Percentiles rank a stretch among this genome's conserved stretches.
Evolutionary conservation across 495 filamentous ascomycete genomes (phyloP).

Genomic region (Recurvomyces mirabilis): DNA sequence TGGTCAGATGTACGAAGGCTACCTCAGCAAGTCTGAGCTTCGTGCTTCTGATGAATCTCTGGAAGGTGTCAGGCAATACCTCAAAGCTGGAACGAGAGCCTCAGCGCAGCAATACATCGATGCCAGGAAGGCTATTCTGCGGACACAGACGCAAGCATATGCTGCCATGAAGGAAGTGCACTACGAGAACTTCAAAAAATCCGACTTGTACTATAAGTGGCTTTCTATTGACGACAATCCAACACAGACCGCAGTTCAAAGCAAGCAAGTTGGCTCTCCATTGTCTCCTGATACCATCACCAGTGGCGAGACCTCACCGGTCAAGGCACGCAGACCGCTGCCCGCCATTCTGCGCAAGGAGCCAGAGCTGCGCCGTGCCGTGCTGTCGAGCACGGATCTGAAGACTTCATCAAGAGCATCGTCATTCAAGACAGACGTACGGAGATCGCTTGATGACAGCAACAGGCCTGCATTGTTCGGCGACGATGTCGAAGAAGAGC

Average conservation of each 20-base stretch:
- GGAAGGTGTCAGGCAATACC: constrained; percentile 58
- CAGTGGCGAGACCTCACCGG: constrained; percentile 14
- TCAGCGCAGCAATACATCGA: constrained; percentile 69
- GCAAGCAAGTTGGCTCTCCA: constrained; percentile 22
- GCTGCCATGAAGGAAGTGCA: constrained; percentile 70
- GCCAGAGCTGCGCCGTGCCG: constrained; percentile 45
- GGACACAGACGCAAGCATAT: constrained; percentile 69
- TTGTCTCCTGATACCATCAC: constrained; percentile 12
- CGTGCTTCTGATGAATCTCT: constrained; percentile 60
- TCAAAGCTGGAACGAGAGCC: constrained; percentile 63
- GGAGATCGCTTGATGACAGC: constrained; percentile 48
- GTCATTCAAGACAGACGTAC: constrained; percentile 29
- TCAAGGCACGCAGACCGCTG: constrained; percentile 8
- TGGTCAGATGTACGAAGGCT: constrained; percentile 78
- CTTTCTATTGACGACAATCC: constrained; percentile 77
- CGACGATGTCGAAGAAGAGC: constrained; percentile 56
- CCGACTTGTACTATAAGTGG: constrained; percentile 90
- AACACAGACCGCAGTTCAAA: constrained; percentile 7
- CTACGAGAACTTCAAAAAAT: constrained; percentile 78
- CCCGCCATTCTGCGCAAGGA: constrained; percentile 13
- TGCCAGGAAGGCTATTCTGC: constrained; percentile 70
- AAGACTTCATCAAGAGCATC: constrained; percentile 29
- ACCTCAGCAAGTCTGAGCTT: constrained; percentile 70
- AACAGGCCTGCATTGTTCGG: constrained; percentile 49
- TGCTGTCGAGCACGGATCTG: constrained; percentile 48